phyloP scores from a whole-genome alignment of 805 yeast species.

The Nadsonia fulvescens region DNA sequence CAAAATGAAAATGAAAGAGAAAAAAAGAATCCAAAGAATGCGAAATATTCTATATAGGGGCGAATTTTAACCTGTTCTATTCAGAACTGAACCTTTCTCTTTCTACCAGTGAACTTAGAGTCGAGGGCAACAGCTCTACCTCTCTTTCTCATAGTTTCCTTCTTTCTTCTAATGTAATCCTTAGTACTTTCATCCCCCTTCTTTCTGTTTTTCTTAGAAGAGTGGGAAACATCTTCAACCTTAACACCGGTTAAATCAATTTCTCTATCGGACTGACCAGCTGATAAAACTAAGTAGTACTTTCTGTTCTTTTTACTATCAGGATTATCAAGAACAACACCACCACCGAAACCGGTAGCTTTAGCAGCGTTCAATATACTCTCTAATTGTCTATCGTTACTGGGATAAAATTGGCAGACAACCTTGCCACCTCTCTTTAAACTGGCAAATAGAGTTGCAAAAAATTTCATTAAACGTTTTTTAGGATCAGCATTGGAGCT shows the following conservation, averaged over 20 bases:
- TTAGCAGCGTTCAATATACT: constrained; percentile 71
- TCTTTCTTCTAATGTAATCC: constrained; percentile 76
- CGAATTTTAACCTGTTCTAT: too few species aligned
- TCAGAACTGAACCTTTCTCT: constrained; percentile 48
- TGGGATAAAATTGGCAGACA: constrained; percentile 92
- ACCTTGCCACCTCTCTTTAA: constrained; percentile 90
- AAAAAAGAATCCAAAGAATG: constrained; percentile 4
- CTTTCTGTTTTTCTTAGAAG: constrained; percentile 21
- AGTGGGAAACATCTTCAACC: constrained; percentile 36
- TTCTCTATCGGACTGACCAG: constrained; percentile 60
- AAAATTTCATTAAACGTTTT: constrained; percentile 60
- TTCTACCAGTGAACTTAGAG: constrained; percentile 81
- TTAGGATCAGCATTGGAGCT: constrained; percentile 67
- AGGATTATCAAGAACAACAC: constrained; percentile 83
- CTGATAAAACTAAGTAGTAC: constrained; percentile 75
- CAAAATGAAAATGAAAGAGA: too few species aligned
- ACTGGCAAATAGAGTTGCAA: constrained; percentile 73
- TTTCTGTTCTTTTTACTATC: constrained; percentile 84
- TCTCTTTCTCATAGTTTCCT: constrained; percentile 78
- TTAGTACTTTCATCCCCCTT: constrained; percentile 55
- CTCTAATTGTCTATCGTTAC: constrained; percentile 70
- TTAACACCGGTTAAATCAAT: constrained; percentile 66
- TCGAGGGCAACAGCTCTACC: constrained; percentile 80
- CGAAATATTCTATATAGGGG: too few species aligned
- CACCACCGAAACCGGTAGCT: constrained; percentile 91